Evolutionary conservation across 2,329 filamentous ascomycete genomes (phyloP).

Genomic region (Trichoderma aggressivum): DNA sequence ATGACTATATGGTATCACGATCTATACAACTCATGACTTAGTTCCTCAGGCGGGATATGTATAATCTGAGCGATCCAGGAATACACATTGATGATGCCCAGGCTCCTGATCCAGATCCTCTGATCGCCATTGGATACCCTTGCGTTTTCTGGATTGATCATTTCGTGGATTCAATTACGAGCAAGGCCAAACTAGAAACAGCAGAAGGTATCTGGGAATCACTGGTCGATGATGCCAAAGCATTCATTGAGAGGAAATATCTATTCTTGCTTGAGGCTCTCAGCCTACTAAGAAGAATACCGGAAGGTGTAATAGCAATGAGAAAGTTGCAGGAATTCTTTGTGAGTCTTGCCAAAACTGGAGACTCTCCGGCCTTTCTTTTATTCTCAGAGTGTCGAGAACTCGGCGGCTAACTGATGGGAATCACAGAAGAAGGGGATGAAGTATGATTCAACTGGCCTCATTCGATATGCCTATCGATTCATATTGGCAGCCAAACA

Average conservation of each 20-base stretch:
- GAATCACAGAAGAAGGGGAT: neutral
- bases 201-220: neutral
- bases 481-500: neutral
- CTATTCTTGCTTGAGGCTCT: conserved; percentile 45
- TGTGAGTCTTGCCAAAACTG: neutral
- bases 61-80: neutral
- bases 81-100: neutral
- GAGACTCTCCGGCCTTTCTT: neutral
- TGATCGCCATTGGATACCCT: neutral
- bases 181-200: too few relatives aligned
- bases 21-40: neutral
- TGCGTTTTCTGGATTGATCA: neutral
- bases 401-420: neutral
- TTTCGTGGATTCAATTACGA: neutral
- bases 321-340: conserved; percentile 15
- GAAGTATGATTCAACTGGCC: neutral
- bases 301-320: conserved; percentile 22
- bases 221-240: neutral
- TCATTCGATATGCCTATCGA: neutral
- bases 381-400: neutral
- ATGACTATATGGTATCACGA: neutral
- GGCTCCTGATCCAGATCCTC: neutral
- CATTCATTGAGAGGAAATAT: conserved; percentile 25
- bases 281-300: conserved; percentile 31
- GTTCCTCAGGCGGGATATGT: neutral